Evolutionary conservation across 306 rosid genomes (phyloP).

Genomic region (Hylodesmum podocarpum): DNA sequence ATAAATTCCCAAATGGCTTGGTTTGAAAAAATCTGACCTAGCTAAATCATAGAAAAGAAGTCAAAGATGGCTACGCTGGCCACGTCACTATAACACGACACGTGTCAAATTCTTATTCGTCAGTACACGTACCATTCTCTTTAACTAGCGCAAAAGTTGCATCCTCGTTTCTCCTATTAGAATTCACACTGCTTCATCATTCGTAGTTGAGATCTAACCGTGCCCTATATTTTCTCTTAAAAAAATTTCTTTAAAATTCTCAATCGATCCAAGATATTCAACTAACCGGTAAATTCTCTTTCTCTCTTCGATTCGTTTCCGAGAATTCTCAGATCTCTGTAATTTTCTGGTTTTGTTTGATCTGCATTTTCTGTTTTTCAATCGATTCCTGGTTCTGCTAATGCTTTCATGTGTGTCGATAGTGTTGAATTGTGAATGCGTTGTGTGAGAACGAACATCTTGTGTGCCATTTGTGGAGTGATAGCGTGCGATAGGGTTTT

Average conservation of each 20-base stretch:
- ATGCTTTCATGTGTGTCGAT: neutral
- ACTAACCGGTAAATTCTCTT: constrained; percentile 17
- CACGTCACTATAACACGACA: neutral
- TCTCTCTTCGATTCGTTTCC: neutral
- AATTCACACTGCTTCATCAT: neutral
- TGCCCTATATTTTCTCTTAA: neutral
- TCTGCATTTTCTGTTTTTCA: neutral
- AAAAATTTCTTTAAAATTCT: neutral
- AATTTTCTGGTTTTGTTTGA: neutral
- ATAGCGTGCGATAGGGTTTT: constrained; percentile 3
- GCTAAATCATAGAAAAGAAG: neutral
- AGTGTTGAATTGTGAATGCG: neutral
- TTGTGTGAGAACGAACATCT: neutral
- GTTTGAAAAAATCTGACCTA: neutral
- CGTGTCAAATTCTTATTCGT: neutral
- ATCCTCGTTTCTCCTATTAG: neutral
- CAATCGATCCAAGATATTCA: neutral
- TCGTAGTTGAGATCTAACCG: neutral
- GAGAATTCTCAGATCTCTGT: neutral
- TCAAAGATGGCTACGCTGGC: neutral
- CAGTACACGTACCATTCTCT: neutral
- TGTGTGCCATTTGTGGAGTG: neutral
- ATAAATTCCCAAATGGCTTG: neutral
- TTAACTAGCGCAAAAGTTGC: neutral
- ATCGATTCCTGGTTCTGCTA: neutral